Conservation (phyloP, 108 stramenopile species). For the Nitzschia sp. region DNA sequence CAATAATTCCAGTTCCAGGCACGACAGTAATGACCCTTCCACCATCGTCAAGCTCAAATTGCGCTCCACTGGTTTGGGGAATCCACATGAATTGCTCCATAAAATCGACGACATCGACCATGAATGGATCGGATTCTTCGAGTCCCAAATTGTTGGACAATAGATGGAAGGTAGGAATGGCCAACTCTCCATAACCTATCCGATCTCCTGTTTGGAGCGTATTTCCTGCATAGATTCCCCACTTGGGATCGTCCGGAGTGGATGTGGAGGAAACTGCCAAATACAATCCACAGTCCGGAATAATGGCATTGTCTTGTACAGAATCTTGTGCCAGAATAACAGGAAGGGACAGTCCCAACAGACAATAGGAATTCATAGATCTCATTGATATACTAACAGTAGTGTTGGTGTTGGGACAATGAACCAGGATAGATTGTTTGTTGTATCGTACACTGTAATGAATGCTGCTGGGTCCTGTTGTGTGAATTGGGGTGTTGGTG, state of each 20-base stretch:
- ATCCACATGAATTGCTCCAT: constrained; percentile 51
- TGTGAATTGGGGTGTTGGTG: too few relatives aligned
- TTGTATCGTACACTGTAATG: too few relatives aligned
- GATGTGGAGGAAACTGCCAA: constrained; percentile 51
- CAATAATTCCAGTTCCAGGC: constrained; percentile 46
- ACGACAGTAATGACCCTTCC: constrained; percentile 36
- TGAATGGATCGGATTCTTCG: constrained; percentile 13
- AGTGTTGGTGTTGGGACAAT: too few relatives aligned
- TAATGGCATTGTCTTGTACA: not conserved
- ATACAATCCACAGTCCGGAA: constrained; percentile 43
- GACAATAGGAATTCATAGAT: too few relatives aligned
- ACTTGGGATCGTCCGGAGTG: constrained; percentile 39
- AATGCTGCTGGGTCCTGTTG: too few relatives aligned
- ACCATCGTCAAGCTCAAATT: constrained; percentile 23
- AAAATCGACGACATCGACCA: constrained; percentile 40
- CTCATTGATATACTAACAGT: too few relatives aligned
- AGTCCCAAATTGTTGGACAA: constrained; percentile 25
- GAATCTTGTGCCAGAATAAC: not conserved
- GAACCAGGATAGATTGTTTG: too few relatives aligned
- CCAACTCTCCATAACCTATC: constrained; percentile 44
- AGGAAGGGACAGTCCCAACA: too few relatives aligned
- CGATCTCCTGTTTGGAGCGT: constrained; percentile 7
- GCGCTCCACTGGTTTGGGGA: constrained; percentile 31
- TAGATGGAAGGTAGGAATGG: constrained; percentile 43
- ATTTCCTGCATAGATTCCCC: constrained; percentile 52